Evolutionary conservation across 768 basidiomycete genomes (phyloP).

Genomic region (Sarcomyxa edulis): DNA sequence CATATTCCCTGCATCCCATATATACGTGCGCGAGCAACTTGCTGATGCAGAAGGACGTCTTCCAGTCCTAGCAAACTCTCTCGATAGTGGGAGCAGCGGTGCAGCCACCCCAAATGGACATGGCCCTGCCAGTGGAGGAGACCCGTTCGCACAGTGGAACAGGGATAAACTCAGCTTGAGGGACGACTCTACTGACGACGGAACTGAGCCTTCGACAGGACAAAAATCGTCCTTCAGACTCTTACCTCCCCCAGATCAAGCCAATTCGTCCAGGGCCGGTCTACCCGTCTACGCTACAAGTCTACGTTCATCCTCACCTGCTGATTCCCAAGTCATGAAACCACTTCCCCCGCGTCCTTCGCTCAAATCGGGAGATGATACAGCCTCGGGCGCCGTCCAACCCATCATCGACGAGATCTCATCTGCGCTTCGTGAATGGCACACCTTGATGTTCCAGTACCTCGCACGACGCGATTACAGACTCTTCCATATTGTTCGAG

Average conservation of each 20-base stretch:
- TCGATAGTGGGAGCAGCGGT: conserved; percentile 31
- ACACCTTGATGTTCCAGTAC: conserved; percentile 86
- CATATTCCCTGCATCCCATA: conserved; percentile 89
- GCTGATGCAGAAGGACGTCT: conserved; percentile 86
- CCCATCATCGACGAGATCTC: conserved; percentile 98
- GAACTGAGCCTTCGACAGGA: conserved; percentile 39
- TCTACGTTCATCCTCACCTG: conserved; percentile 66
- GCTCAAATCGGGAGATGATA: conserved; percentile 94
- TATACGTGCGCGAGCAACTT: conserved; percentile 80
- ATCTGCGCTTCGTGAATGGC: conserved; percentile 95
- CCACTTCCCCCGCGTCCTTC: conserved; percentile 86
- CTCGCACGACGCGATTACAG: conserved; percentile 86
- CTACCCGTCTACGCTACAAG: conserved; percentile 71
- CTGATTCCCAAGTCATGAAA: conserved; percentile 61
- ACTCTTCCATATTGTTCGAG: conserved; percentile 79
- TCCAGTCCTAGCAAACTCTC: conserved; percentile 62
- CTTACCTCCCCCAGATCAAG: conserved; percentile 70
- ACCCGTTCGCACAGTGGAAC: conserved; percentile 41
- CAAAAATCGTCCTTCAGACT: conserved; percentile 62
- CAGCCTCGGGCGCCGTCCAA: conserved; percentile 72
- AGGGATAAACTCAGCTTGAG: conserved; percentile 36
- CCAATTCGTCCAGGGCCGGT: conserved; percentile 65
- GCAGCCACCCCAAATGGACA: conserved; percentile 22
- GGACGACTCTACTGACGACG: neutral
- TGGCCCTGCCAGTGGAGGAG: conserved; percentile 41